Base-by-base conservation (phyloP, 345 rosid genomes). In the Eucalyptus polyanthemos region DNA sequence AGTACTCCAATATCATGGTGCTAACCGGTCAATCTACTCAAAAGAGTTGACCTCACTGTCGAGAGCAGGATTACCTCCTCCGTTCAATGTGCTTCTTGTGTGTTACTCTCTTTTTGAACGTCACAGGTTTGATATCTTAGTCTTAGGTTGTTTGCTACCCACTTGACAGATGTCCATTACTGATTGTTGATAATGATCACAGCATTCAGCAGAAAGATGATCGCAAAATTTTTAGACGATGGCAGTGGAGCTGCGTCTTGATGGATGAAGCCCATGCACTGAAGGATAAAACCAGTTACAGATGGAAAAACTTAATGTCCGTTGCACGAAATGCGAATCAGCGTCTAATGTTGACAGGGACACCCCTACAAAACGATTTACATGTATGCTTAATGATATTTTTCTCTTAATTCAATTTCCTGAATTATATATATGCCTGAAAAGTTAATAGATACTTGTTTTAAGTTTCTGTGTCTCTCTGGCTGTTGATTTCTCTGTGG, bases 231-330 rank as follows among this genome's bases (percentile, higher is more conserved):
- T 91, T 98, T 89, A 98, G 95, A 92, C 95, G 97, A 11, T 98
- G 97, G 98, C 94, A 56, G n/a, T 98, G 99, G 99, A 98, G 99
- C 93, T 97, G 99, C 90, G 97, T 97, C 80, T 93, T 97, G 90
- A 98, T 98, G 99, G 99, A 97, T 90, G 99, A 98, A 92, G 99
- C 99, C 34, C 99, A 98, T 95, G 98, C 99, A 89, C 92, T 96
- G 90, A 97, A 97, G 94, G 99, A 98, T 91, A 96, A 94, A 94
- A 96, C 93, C 91, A 97, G 99, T 93, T 98, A 96, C 91, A 93
- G 99, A 96, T 97, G 99, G 99, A 98, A 96, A 92, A 98, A 98
- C 80, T 90, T 97, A 86, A 97, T 95, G 99, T 96, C 97, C 88
- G 96, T 95, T 87, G 97, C 99, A 88, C 92, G 96, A 92, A 95